Conservation (phyloP, 139 green algal species). For the Micromonas pusilla region DNA sequence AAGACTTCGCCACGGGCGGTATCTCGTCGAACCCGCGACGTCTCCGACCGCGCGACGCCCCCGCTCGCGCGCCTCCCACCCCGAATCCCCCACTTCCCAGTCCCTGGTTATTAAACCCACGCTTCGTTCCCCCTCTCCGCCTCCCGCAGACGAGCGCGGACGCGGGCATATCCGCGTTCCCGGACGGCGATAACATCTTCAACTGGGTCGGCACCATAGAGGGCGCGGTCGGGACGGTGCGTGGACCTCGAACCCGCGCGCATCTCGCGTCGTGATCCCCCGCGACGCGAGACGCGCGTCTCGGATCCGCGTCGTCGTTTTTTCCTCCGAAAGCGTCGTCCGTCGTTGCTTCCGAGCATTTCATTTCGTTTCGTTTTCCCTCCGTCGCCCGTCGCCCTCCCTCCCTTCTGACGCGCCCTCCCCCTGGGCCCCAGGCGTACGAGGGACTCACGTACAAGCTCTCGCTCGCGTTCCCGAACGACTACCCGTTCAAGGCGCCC, state of each 20-base stretch:
- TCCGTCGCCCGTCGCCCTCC: too few species aligned
- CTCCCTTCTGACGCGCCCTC: background rate
- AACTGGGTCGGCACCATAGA: constrained; percentile 67
- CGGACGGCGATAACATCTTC: constrained; percentile 69
- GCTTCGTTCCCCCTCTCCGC: background rate
- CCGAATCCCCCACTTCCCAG: background rate
- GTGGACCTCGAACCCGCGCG: background rate
- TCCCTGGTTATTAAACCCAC: background rate
- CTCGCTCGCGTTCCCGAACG: constrained; percentile 54
- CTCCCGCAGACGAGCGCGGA: constrained; percentile 34
- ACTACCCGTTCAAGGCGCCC: constrained; percentile 75
- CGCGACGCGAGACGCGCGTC: background rate
- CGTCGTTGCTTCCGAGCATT: too few species aligned
- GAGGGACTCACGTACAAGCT: constrained; percentile 64
- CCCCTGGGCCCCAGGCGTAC: constrained; percentile 39
- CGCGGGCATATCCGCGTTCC: constrained; percentile 62
- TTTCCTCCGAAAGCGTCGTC: background rate
- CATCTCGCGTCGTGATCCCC: background rate
- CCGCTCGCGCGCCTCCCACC: background rate
- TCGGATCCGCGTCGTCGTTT: background rate
- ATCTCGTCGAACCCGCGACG: background rate
- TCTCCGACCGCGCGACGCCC: background rate
- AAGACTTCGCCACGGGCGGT: too few species aligned
- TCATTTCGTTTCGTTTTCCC: too few species aligned
- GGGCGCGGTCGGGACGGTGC: constrained; percentile 47